Percentiles rank a stretch among this genome's conserved stretches.
Evolutionary conservation across 257 asterid genomes (phyloP).

Genomic region (Solanum chilense): DNA sequence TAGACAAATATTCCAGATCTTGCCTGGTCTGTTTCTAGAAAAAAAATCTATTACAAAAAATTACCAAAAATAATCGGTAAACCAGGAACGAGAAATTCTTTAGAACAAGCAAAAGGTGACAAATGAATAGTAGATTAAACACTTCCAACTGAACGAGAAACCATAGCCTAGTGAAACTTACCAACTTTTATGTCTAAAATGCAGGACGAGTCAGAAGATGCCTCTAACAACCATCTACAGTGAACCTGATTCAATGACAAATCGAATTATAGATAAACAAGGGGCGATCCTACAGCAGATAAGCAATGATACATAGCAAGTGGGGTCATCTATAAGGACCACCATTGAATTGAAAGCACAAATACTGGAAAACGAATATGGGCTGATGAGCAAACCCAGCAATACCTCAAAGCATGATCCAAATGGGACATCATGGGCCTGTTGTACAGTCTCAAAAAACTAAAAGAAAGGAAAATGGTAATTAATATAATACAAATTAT

Average conservation of each 20-base stretch:
- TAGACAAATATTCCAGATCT: not conserved
- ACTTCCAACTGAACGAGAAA: not conserved
- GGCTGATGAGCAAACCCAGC: not conserved
- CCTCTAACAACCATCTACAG: constrained; percentile 59
- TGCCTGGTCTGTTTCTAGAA: not conserved
- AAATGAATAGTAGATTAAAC: not conserved
- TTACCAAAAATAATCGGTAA: not conserved
- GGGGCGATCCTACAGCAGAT: not conserved
- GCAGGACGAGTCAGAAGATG: constrained; percentile 55
- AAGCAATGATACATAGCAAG: not conserved
- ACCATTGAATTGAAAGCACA: not conserved
- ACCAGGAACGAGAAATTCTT: not conserved
- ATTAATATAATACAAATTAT: not conserved
- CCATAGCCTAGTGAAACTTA: constrained; percentile 16
- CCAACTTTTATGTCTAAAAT: constrained; percentile 67
- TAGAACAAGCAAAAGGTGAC: not conserved
- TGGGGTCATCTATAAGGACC: not conserved
- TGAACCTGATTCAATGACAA: constrained; percentile 52
- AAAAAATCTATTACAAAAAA: not conserved
- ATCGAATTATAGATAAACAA: not conserved
- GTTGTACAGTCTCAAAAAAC: constrained; percentile 89
- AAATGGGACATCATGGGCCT: constrained; percentile 91
- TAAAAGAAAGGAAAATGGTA: constrained; percentile 5
- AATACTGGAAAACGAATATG: not conserved
- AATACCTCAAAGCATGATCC: constrained; percentile 88